Base-by-base conservation (phyloP, 2,329 filamentous ascomycete species). In the Graphium sp. region DNA sequence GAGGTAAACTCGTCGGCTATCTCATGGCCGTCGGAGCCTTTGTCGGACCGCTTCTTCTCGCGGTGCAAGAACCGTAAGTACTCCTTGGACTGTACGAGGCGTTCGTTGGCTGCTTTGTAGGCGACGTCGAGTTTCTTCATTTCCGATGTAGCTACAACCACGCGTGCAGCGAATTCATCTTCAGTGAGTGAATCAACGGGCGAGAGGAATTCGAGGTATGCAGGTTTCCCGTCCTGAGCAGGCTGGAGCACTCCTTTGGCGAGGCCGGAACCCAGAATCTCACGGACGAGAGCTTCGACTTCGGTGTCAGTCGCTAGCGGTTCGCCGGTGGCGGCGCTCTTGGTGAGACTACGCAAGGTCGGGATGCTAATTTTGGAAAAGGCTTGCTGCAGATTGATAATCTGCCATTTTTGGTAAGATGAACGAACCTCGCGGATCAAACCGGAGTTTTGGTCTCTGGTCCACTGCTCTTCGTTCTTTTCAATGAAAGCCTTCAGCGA, bases 351-450 rank as follows among this genome's bases (percentile, higher is more conserved):
- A 23, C 60, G 57, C 13, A 75, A 47, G 39, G 70, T 60, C 12
- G 58, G 40, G 18, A 75, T 55, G 11, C 64, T 61, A 19, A 74
- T 54, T 35, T 66, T 66, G 30, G 53, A 56, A 45, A 87, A 94
- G 4, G 81, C 73, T 29, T 68, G 65, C 24, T 74, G 72, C 16
- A 95, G 60, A 34, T 72, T 72, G 19, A 76, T 58, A 32, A 95
- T 69, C 34, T 79, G 74, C 56, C 77, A 83, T 40, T 74, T 72
- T 39, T 79, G 72, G 44, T 85, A 81, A 7, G 78, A 72, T 13
- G 65, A 56, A 22, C 77, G 48, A 8, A 87, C 74, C 45, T 82
- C 71, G 5, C 58, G 53, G 9, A 92, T 60, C 10, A 95, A 64
- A 4, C 74, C 68, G 4, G 55, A 49, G 42, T 91, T 95, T 26